Base-by-base conservation (phyloP, 2,329 filamentous ascomycete genomes). In the Hymenoscyphus occultus region DNA sequence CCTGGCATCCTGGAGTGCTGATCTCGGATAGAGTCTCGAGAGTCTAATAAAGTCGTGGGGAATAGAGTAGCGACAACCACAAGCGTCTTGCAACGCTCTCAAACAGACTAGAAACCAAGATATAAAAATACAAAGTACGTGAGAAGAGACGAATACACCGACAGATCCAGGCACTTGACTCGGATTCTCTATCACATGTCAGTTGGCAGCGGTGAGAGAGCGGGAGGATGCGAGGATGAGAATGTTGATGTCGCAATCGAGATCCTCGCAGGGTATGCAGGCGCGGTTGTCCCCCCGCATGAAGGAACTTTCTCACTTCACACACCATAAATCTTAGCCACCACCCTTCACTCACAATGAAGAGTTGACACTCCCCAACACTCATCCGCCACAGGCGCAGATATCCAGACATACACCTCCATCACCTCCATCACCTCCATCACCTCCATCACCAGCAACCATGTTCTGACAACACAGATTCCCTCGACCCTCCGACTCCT, bases 381-480 rank as follows among this genome's bases (percentile, higher is more conserved):
- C 19, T 51, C 45, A 51, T 12, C 45, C 45, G 45, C 45, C 13
- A 19, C 45, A 22, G 7, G 45, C 45, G 45, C 45, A 51, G 32
- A 51, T 22, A 51, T n/a, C 19, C 45, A 51, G 7, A 51, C 7
- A 51, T 51, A 22, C 45, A 7, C n/a, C 45, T 22, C 16, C 16
- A 6, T 1, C 7, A 48, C 16, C 16, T 48, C 42, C 42, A n/a
- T n/a, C 42, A 16, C 16, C 45, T 22, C 16, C 16, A 6, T 1
- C 7, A 48, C 16, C 16, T 48, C 42, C 42, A n/a, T n/a, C 42
- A 16, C 16, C 45, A 10, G 5, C n/a, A 51, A 10, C 45, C n/a
- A 51, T 51, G 45, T 51, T 9, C 19, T 51, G 45, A 51, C 45
- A 51, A 51, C n/a, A n/a, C 45, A 51, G 45, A 51, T 10, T n/a